These are phyloP conservation scores for Scleroderma citrinum DNA, from an alignment of 768 basidiomycete genomes.

Conservation along the genomic window DNA sequence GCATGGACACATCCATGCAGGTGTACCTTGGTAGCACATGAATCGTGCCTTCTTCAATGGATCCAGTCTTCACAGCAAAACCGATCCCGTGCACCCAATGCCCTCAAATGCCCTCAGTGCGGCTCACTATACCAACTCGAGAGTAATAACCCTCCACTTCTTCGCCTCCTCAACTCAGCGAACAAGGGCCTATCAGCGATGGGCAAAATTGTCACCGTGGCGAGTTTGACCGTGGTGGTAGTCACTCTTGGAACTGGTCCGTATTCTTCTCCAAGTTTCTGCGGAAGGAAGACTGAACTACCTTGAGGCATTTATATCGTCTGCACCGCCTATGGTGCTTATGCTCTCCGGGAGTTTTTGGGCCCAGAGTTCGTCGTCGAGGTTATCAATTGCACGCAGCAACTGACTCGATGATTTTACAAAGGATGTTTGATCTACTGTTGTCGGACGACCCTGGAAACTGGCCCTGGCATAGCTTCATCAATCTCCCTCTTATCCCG, in stretches of 20 bases:
- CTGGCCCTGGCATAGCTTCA: conserved; percentile 73
- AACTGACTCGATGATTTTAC: not conserved
- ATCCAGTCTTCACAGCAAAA: conserved; percentile 64
- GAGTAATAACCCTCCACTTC: conserved; percentile 51
- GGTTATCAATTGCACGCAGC: not conserved
- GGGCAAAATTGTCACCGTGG: conserved; percentile 48
- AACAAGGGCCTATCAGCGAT: conserved; percentile 45
- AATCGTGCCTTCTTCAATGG: conserved; percentile 75
- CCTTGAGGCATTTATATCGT: conserved; percentile 40
- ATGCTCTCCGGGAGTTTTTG: conserved; percentile 63
- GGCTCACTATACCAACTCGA: conserved; percentile 59
- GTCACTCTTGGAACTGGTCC: conserved; percentile 57
- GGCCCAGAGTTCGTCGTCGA: conserved; percentile 51
- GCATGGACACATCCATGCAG: conserved; percentile 77
- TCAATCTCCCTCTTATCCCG: conserved; percentile 71
- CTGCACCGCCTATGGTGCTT: conserved; percentile 64
- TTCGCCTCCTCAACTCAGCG: conserved; percentile 45
- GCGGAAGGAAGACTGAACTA: not conserved
- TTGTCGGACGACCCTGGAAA: conserved; percentile 62
- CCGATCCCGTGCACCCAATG: conserved; percentile 47
- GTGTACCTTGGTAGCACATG: conserved; percentile 77
- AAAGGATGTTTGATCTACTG: conserved; percentile 56
- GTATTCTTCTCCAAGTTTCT: conserved; percentile 16
- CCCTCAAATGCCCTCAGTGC: conserved; percentile 79
- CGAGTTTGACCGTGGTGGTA: conserved; percentile 44